These are phyloP conservation scores for Venturia effusa DNA, from an alignment of 2,329 filamentous ascomycete species.

Conservation along the genomic window DNA sequence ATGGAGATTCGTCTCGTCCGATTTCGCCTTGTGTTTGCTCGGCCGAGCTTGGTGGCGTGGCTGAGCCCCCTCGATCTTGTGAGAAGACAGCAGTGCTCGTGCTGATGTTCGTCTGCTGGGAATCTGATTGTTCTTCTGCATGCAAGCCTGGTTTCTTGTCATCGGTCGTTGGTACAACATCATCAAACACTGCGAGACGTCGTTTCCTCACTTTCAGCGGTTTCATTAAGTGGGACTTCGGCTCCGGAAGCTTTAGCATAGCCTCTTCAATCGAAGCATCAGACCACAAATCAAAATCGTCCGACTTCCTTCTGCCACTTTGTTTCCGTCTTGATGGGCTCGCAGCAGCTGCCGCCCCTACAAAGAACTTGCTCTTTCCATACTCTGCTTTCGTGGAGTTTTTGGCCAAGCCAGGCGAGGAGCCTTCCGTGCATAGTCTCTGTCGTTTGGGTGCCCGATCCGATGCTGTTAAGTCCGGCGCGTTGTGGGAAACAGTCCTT, in stretches of 20 bases:
- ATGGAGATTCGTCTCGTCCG: not conserved
- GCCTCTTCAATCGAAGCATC: slow-evolving; percentile 37
- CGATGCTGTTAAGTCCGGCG: slow-evolving; percentile 10
- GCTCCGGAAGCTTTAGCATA: slow-evolving; percentile 16
- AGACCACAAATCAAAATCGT: slow-evolving; percentile 36
- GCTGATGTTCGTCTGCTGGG: slow-evolving; percentile 1
- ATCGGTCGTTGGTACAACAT: not conserved
- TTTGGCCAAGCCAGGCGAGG: slow-evolving; percentile 20
- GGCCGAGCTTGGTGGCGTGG: not conserved
- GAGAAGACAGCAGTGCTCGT: slow-evolving; percentile 1
- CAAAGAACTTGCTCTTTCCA: slow-evolving; percentile 36
- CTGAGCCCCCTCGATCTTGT: not conserved
- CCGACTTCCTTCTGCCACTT: slow-evolving; percentile 22
- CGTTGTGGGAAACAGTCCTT: slow-evolving; percentile 4
- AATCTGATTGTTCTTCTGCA: not conserved
- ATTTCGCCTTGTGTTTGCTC: not conserved
- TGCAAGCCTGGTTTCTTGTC: not conserved
- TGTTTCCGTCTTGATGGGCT: slow-evolving; percentile 29
- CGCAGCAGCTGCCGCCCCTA: slow-evolving; percentile 22
- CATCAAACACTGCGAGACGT: slow-evolving; percentile 5
- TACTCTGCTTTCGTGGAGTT: slow-evolving; percentile 18
- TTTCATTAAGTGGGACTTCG: not conserved
- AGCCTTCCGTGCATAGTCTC: slow-evolving; percentile 33
- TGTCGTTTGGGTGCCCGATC: slow-evolving; percentile 30
- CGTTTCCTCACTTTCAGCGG: not conserved